phyloP scores from a whole-genome alignment of 257 asterid species.

The Petunia secreta region DNA sequence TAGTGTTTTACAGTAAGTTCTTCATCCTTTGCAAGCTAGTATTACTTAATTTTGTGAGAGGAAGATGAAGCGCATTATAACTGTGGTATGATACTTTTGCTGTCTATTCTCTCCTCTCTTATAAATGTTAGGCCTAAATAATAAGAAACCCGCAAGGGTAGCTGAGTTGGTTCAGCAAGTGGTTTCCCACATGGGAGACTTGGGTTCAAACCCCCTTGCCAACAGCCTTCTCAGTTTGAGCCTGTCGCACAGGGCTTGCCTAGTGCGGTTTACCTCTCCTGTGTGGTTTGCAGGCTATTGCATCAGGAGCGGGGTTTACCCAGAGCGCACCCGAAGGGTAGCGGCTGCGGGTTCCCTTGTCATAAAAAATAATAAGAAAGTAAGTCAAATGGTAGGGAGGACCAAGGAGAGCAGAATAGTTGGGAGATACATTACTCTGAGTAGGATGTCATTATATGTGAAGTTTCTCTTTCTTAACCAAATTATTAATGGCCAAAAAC shows the following conservation, averaged over 20 bases:
- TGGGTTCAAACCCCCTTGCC: too few relatives aligned
- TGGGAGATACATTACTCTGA: neutral
- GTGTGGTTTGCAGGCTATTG: too few relatives aligned
- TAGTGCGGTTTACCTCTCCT: too few relatives aligned
- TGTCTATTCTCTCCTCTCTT: neutral
- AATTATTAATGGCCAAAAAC: neutral
- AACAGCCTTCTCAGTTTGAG: too few relatives aligned
- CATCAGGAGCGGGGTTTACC: too few relatives aligned
- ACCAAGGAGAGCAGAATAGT: neutral
- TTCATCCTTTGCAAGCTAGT: constrained; percentile 1
- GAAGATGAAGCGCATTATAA: neutral
- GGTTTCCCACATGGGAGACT: too few relatives aligned
- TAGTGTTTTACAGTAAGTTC: neutral
- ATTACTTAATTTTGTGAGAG: neutral
- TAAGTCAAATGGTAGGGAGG: neutral
- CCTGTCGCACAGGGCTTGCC: too few relatives aligned
- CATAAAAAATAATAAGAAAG: neutral
- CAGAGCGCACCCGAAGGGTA: too few relatives aligned
- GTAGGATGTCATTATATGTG: constrained; percentile 6
- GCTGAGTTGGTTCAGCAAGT: too few relatives aligned
- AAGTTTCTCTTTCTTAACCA: neutral
- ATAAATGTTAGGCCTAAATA: neutral
- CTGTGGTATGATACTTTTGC: neutral
- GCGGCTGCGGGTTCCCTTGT: too few relatives aligned
- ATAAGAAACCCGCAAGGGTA: neutral